Conservation (phyloP, 2,329 filamentous ascomycete species). For the Talaromyces sp. region DNA sequence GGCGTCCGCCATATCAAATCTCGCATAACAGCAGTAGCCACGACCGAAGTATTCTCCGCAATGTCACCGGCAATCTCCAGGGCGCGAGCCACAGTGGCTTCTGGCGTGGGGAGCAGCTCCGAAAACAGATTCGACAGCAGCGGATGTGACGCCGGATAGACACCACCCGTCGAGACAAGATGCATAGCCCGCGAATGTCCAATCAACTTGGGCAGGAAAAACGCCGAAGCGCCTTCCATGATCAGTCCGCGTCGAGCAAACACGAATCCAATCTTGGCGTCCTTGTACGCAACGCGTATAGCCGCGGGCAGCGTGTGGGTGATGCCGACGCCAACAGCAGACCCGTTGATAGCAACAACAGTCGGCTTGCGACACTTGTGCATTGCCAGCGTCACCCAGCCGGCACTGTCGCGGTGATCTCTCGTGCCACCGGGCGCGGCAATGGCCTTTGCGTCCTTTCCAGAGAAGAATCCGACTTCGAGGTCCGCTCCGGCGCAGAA, state of each 20-base stretch:
- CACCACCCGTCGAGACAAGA: conserved; percentile 56
- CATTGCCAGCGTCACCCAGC: conserved; percentile 40
- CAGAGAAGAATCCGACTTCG: conserved; percentile 26
- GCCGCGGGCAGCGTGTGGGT: conserved; percentile 54
- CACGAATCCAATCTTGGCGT: conserved; percentile 67
- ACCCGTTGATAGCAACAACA: conserved; percentile 51
- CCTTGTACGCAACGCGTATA: conserved; percentile 50
- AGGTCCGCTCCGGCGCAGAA: conserved; percentile 58
- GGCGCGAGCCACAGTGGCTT: conserved; percentile 58
- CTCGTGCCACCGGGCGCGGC: neutral
- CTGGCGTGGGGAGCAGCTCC: conserved; percentile 53
- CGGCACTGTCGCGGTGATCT: conserved; percentile 5
- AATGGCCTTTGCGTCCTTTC: neutral
- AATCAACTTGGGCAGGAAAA: conserved; percentile 65
- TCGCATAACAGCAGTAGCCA: conserved; percentile 61
- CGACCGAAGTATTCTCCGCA: conserved; percentile 58
- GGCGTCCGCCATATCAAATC: conserved; percentile 59
- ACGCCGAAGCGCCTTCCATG: conserved; percentile 67
- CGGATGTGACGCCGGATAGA: conserved; percentile 47
- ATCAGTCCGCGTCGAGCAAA: conserved; percentile 64
- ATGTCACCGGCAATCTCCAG: conserved; percentile 62
- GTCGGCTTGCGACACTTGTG: conserved; percentile 53
- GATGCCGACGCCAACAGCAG: conserved; percentile 53
- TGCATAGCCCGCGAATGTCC: conserved; percentile 34
- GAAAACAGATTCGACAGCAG: conserved; percentile 59